phyloP scores from a whole-genome alignment of 768 basidiomycete species.

The Boletellus ananiceps region DNA sequence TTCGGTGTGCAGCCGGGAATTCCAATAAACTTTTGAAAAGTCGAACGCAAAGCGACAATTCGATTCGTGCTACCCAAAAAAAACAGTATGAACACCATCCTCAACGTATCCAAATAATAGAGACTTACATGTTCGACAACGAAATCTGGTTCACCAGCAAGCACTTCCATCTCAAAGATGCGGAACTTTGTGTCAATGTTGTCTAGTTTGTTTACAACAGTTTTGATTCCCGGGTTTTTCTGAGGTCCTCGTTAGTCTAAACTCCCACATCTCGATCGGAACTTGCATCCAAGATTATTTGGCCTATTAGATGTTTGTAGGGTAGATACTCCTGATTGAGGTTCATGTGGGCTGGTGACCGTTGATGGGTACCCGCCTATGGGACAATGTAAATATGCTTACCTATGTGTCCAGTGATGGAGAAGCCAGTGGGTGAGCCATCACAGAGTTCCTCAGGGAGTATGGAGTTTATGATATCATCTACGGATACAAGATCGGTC shows the following conservation, averaged over 20 bases:
- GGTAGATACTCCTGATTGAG: slow-evolving; percentile 87
- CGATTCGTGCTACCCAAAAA: slow-evolving; percentile 62
- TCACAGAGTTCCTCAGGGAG: slow-evolving; percentile 75
- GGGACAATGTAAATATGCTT: slow-evolving; percentile 15
- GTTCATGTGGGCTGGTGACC: slow-evolving; percentile 77
- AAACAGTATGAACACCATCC: background rate
- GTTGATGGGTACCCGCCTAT: slow-evolving; percentile 3
- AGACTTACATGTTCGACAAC: slow-evolving; percentile 79
- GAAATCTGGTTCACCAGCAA: slow-evolving; percentile 87
- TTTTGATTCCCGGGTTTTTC: slow-evolving; percentile 84
- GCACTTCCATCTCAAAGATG: slow-evolving; percentile 93
- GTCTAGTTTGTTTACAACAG: slow-evolving; percentile 94
- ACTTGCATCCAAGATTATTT: slow-evolving; percentile 86
- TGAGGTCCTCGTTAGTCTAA: slow-evolving; percentile 29
- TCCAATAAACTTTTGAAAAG: slow-evolving; percentile 97
- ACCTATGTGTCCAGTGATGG: slow-evolving; percentile 90
- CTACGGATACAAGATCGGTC: slow-evolving; percentile 35
- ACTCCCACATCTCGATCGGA: background rate
- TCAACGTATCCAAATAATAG: background rate
- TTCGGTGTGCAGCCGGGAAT: slow-evolving; percentile 89
- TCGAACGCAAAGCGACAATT: slow-evolving; percentile 89
- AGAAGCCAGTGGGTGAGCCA: slow-evolving; percentile 82
- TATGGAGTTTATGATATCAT: slow-evolving; percentile 78
- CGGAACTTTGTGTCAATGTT: slow-evolving; percentile 82
- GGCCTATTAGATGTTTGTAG: slow-evolving; percentile 86